Evolutionary conservation across 2,329 filamentous ascomycete species (phyloP).

Genomic region (Keithomyces neogunnii): DNA sequence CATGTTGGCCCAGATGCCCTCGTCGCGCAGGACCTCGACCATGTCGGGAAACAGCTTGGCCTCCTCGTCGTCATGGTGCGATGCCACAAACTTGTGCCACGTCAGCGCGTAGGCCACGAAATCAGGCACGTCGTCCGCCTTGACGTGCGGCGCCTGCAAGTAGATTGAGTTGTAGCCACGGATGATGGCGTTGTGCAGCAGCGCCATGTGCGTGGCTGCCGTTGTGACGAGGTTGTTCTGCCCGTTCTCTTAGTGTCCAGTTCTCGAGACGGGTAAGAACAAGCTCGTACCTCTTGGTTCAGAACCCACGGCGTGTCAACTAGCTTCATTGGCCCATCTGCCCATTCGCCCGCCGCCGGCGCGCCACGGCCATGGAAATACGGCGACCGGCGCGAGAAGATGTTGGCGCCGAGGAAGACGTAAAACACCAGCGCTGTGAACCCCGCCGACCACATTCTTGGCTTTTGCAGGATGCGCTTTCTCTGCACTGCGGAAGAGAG

Average conservation of each 20-base stretch:
- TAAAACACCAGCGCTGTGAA: neutral
- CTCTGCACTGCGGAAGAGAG: too few relatives aligned
- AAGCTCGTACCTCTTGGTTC: slow-evolving; percentile 25
- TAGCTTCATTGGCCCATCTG: slow-evolving; percentile 45
- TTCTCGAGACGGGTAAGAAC: neutral
- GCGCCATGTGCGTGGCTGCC: slow-evolving; percentile 52
- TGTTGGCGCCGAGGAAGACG: slow-evolving; percentile 17
- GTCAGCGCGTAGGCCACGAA: slow-evolving; percentile 51
- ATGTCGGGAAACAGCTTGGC: slow-evolving; percentile 46
- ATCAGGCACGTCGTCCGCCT: slow-evolving; percentile 41
- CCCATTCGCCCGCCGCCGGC: slow-evolving; percentile 33
- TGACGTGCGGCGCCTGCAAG: slow-evolving; percentile 45
- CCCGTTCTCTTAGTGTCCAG: neutral
- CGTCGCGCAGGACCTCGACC: slow-evolving; percentile 40
- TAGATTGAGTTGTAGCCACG: slow-evolving; percentile 57
- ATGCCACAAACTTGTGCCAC: slow-evolving; percentile 50
- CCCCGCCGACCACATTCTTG: slow-evolving; percentile 1
- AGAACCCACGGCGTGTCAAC: slow-evolving; percentile 46
- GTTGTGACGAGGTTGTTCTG: slow-evolving; percentile 50
- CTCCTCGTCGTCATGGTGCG: slow-evolving; percentile 55
- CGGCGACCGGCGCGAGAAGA: slow-evolving; percentile 26
- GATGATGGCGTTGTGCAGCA: slow-evolving; percentile 55
- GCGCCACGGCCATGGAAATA: slow-evolving; percentile 19
- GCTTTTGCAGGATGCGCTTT: neutral
- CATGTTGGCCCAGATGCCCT: slow-evolving; percentile 41